Conservation (phyloP, 306 rosid genomes). For the Carpinus viminea region DNA sequence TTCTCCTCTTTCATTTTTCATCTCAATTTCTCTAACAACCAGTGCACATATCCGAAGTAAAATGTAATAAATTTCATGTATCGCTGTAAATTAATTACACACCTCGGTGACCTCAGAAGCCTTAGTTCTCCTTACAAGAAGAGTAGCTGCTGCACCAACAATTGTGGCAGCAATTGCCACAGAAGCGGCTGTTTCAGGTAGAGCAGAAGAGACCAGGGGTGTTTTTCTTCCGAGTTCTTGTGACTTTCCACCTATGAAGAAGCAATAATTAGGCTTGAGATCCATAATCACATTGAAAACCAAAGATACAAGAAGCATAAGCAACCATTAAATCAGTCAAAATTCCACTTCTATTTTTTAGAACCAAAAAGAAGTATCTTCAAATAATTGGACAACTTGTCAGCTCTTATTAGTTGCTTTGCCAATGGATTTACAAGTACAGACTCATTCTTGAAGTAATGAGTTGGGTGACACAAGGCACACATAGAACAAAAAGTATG, state of each 20-base stretch:
- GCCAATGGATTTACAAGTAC: neutral
- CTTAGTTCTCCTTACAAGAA: slow-evolving; percentile 68
- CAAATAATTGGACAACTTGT: neutral
- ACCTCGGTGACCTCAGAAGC: slow-evolving; percentile 59
- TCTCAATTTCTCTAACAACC: neutral
- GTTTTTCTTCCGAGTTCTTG: slow-evolving; percentile 57
- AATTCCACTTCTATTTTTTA: neutral
- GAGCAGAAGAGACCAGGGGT: slow-evolving; percentile 43
- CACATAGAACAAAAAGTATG: neutral
- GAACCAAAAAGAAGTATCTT: neutral
- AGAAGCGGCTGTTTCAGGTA: slow-evolving; percentile 89
- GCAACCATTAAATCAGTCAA: slow-evolving; percentile 9
- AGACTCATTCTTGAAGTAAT: neutral
- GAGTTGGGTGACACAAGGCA: neutral
- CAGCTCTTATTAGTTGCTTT: neutral
- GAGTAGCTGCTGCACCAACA: slow-evolving; percentile 80
- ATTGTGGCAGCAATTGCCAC: slow-evolving; percentile 76
- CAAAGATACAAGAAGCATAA: slow-evolving; percentile 20
- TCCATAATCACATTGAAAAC: slow-evolving; percentile 25
- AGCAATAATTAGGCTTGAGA: slow-evolving; percentile 19
- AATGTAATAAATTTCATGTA: neutral
- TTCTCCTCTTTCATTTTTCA: neutral
- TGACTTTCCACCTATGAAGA: slow-evolving; percentile 43
- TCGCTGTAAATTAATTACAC: slow-evolving; percentile 13
- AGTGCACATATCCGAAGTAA: slow-evolving; percentile 7